Percentiles rank a stretch among this genome's conserved stretches.
Evolutionary conservation across 2,329 filamentous ascomycete genomes (phyloP).

Genomic region (Alternaria solani): DNA sequence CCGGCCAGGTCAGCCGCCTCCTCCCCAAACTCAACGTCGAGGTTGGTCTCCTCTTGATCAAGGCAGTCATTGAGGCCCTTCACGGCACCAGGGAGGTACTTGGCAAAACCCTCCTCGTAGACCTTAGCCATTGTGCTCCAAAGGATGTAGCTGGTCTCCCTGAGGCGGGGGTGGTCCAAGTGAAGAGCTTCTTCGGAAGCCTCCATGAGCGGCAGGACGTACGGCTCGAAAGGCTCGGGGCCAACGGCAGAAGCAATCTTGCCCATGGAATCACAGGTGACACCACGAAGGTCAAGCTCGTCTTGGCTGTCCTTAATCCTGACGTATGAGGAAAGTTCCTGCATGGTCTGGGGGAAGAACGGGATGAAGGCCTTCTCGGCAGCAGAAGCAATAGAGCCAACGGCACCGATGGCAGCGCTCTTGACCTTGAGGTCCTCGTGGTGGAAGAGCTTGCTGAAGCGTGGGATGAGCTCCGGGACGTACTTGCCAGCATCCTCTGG

Average conservation of each 20-base stretch:
- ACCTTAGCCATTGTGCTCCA: conserved; percentile 96
- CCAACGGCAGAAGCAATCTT: conserved; percentile 92
- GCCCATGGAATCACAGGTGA: conserved; percentile 90
- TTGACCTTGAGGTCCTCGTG: conserved; percentile 91
- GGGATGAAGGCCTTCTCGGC: conserved; percentile 83
- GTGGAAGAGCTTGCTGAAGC: conserved; percentile 82
- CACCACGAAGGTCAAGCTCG: conserved; percentile 86
- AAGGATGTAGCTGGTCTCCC: conserved; percentile 96
- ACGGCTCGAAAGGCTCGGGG: conserved; percentile 84
- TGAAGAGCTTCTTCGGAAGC: conserved; percentile 90
- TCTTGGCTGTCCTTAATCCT: conserved; percentile 88
- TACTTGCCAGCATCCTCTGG: conserved; percentile 82
- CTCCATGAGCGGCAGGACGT: conserved; percentile 88
- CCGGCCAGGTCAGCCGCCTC: conserved; percentile 77
- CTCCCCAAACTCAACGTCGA: conserved; percentile 78
- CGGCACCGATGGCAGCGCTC: conserved; percentile 84
- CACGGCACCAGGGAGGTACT: conserved; percentile 80
- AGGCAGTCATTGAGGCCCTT: conserved; percentile 84
- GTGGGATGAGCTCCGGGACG: conserved; percentile 80
- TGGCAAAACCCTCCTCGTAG: conserved; percentile 82
- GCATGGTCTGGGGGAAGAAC: conserved; percentile 93
- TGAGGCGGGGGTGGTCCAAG: conserved; percentile 87
- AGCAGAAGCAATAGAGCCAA: conserved; percentile 88
- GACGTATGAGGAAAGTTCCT: conserved; percentile 83
- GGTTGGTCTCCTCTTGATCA: conserved; percentile 84